These are phyloP conservation scores for Bruguiera sexangula DNA, from an alignment of 345 rosid genomes.

Conservation along the genomic window DNA sequence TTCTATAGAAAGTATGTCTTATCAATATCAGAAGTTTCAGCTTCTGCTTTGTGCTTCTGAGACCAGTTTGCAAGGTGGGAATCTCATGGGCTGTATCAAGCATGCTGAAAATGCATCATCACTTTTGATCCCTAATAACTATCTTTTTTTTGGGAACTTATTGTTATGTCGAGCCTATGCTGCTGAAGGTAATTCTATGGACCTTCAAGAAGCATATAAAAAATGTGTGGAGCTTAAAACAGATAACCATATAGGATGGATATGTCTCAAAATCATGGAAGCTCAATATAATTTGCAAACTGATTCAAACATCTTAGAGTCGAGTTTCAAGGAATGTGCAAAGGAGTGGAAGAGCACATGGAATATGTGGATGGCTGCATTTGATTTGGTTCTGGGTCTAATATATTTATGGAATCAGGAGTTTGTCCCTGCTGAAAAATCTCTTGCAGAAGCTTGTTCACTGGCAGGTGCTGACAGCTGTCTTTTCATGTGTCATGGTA, in stretches of 20 bases:
- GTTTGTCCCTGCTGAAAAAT: slow-evolving; percentile 56
- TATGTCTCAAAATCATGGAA: slow-evolving; percentile 69
- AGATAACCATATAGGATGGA: slow-evolving; percentile 67
- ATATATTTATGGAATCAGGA: slow-evolving; percentile 48
- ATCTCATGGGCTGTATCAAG: slow-evolving; percentile 39
- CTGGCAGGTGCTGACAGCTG: slow-evolving; percentile 54
- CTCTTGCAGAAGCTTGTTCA: slow-evolving; percentile 59
- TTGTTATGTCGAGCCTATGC: slow-evolving; percentile 76
- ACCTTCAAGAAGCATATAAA: slow-evolving; percentile 50
- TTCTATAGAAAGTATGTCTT: slow-evolving; percentile 28
- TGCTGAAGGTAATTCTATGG: slow-evolving; percentile 40
- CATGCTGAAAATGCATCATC: slow-evolving; percentile 56
- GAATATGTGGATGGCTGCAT: slow-evolving; percentile 60
- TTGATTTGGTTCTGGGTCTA: slow-evolving; percentile 54
- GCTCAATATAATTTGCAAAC: slow-evolving; percentile 47
- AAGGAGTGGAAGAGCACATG: slow-evolving; percentile 40
- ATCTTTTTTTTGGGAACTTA: slow-evolving; percentile 71
- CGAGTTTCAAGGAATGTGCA: slow-evolving; percentile 47
- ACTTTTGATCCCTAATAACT: slow-evolving; percentile 55
- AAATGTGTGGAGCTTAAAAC: slow-evolving; percentile 80
- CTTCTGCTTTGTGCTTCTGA: slow-evolving; percentile 87
- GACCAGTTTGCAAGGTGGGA: slow-evolving; percentile 59
- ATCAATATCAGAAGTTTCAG: slow-evolving; percentile 68
- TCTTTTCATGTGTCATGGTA: slow-evolving; percentile 78
- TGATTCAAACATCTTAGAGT: slow-evolving; percentile 47